A percentile compares a stretch with the other conserved stretches of the same genome.
phyloP scores from a whole-genome alignment of 169 alveolate genomes.

The Eimeria praecox region DNA sequence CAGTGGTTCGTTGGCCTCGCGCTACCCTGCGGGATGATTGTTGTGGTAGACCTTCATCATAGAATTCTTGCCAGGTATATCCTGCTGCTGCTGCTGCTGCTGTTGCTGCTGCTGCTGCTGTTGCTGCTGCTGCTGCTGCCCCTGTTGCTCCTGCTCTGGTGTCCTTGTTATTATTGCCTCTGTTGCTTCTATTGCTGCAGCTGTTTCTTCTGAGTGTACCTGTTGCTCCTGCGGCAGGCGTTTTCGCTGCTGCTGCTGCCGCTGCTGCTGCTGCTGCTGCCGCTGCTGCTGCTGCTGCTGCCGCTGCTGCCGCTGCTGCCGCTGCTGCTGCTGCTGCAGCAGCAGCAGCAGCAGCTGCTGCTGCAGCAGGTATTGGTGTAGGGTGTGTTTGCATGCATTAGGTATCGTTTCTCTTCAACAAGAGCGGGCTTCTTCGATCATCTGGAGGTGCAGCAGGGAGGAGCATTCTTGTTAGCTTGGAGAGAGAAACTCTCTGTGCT shows the following conservation, averaged over 20 bases:
- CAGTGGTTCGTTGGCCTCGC: conserved; percentile 77
- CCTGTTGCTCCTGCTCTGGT: not conserved
- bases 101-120: conserved; percentile 39
- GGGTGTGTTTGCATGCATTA: not conserved
- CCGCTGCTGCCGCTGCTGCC: not conserved
- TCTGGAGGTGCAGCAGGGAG: conserved; percentile 56
- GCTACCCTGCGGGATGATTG: conserved; percentile 68
- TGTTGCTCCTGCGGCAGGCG: conserved; percentile 10
- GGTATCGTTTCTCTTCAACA: conserved; percentile 43
- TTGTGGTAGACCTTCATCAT: conserved; percentile 72
- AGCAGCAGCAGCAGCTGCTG: not conserved
- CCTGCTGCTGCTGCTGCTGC: conserved; percentile 5
- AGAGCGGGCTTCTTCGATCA: conserved; percentile 48
- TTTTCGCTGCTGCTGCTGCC: not conserved
- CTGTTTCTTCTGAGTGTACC: not conserved
- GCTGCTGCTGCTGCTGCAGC: not conserved
- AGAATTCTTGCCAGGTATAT: conserved; percentile 59
- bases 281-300: conserved; percentile 11
- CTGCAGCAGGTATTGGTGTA: not conserved
- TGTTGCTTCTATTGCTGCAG: not conserved
- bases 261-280: not conserved
- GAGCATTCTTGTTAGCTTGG: conserved; percentile 72
- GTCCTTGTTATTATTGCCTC: not conserved
- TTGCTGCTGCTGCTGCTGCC: conserved; percentile 20
- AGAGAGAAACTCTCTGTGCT: conserved; percentile 55